These are phyloP conservation scores for Plasmodium blacklocki DNA, from an alignment of 169 alveolate species.

Conservation along the genomic window DNA sequence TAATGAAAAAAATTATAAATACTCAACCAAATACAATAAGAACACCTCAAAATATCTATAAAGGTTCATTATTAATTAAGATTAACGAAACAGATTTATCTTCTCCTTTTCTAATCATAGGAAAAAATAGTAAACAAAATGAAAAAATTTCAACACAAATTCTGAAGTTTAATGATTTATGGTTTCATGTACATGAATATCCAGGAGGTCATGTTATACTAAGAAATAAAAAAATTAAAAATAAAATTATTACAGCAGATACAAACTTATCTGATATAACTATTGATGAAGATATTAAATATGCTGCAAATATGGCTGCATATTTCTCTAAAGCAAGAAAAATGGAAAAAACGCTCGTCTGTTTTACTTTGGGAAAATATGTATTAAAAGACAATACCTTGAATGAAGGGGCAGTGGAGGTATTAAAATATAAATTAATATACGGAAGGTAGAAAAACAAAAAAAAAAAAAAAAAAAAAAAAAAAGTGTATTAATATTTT, in stretches of 20 bases:
- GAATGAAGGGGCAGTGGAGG: constrained; percentile 83
- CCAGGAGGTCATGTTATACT: constrained; percentile 86
- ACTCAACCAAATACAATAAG: constrained; percentile 76
- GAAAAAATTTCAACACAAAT: constrained; percentile 84
- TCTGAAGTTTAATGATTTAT: constrained; percentile 79
- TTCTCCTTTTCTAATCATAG: constrained; percentile 83
- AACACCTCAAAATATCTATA: constrained; percentile 77
- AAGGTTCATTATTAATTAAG: constrained; percentile 79
- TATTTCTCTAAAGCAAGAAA: constrained; percentile 80
- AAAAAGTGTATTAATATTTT: too few relatives aligned
- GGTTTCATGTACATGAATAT: constrained; percentile 85
- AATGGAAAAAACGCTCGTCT: constrained; percentile 70
- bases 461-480: too few relatives aligned
- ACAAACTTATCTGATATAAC: constrained; percentile 36
- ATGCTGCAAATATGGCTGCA: constrained; percentile 87
- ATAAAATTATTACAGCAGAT: constrained; percentile 61
- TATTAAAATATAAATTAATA: constrained; percentile 73
- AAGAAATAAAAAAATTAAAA: constrained; percentile 76
- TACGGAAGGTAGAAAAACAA: constrained; percentile 77
- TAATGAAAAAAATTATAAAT: constrained; percentile 68
- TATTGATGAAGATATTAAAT: constrained; percentile 78
- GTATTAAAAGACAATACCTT: constrained; percentile 77
- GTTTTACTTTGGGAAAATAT: constrained; percentile 80
- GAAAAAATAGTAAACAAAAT: constrained; percentile 84
- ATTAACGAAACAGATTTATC: constrained; percentile 78